Conservation (phyloP, 495 filamentous ascomycete species). For the Podospora australis region DNA sequence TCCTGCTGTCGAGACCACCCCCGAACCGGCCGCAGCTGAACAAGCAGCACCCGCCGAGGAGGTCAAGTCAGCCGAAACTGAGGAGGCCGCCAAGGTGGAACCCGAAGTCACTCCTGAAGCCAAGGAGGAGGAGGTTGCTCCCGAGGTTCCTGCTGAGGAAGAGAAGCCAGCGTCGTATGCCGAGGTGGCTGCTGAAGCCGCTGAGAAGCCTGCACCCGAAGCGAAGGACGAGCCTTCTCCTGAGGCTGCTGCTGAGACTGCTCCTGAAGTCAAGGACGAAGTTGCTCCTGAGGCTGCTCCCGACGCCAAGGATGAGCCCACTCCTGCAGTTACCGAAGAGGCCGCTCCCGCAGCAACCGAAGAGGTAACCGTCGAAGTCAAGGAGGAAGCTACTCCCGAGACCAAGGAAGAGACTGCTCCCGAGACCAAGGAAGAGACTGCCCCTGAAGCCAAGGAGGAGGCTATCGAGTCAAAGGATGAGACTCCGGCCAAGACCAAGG, state of each 20-base stretch:
- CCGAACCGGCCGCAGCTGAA: neutral
- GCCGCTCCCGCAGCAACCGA: neutral
- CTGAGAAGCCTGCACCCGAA: neutral
- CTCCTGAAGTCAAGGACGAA: slow-evolving; percentile 3
- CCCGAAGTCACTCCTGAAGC: neutral
- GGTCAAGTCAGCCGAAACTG: neutral
- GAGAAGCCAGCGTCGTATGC: neutral
- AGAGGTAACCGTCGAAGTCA: neutral
- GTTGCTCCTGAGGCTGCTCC: neutral
- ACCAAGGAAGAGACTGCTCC: slow-evolving; percentile 6
- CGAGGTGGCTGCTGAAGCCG: neutral
- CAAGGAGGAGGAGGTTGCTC: neutral
- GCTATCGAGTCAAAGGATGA: neutral
- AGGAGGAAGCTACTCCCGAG: neutral
- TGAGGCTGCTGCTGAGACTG: neutral
- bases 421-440: slow-evolving; percentile 1
- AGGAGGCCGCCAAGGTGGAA: neutral
- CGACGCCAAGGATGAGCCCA: neutral
- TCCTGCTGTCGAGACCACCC: neutral
- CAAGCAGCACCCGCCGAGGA: neutral
- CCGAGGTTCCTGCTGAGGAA: neutral
- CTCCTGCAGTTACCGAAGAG: neutral
- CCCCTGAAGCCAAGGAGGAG: neutral
- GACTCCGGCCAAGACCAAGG: neutral
- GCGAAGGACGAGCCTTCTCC: neutral